These are phyloP conservation scores for Trichoderma arundinaceum DNA, from an alignment of 2,329 filamentous ascomycete species.

Conservation along the genomic window DNA sequence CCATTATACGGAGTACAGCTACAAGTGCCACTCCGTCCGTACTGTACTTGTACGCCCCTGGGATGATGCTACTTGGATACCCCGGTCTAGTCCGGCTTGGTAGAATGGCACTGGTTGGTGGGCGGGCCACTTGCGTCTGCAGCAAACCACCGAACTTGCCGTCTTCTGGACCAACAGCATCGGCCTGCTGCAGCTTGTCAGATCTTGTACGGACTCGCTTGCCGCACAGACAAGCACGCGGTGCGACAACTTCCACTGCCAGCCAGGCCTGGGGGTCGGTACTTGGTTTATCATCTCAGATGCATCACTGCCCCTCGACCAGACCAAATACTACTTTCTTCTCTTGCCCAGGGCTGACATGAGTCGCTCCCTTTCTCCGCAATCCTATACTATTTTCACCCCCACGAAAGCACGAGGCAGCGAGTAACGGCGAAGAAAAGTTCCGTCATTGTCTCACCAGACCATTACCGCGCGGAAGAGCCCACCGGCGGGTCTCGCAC, in stretches of 20 bases:
- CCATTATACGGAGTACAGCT: constrained; percentile 13
- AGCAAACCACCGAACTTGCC: constrained; percentile 32
- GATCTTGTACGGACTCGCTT: constrained; percentile 30
- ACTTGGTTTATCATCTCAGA: constrained; percentile 29
- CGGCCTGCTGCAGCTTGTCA: constrained; percentile 30
- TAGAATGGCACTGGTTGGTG: constrained; percentile 20
- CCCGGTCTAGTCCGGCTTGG: constrained; percentile 29
- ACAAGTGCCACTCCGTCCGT: constrained; percentile 19
- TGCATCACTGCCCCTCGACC: constrained; percentile 21
- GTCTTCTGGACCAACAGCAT: constrained; percentile 30
- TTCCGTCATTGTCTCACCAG: constrained; percentile 33
- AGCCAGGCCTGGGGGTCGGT: constrained; percentile 25
- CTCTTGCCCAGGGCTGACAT: constrained; percentile 27
- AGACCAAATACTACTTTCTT: constrained; percentile 23
- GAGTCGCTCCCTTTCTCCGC: constrained; percentile 31
- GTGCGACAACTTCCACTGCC: constrained; percentile 22
- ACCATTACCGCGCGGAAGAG: constrained; percentile 31
- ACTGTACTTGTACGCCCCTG: constrained; percentile 26
- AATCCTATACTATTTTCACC: constrained; percentile 25
- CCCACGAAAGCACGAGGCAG: constrained; percentile 30
- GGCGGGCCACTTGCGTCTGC: constrained; percentile 28
- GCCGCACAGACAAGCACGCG: constrained; percentile 23
- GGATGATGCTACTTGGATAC: constrained; percentile 30
- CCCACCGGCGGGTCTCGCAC: constrained; percentile 30
- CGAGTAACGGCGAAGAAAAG: constrained; percentile 32